Evolutionary conservation across 2,329 filamentous ascomycete genomes (phyloP).

Genomic region (Amylocarpus encephaloides): DNA sequence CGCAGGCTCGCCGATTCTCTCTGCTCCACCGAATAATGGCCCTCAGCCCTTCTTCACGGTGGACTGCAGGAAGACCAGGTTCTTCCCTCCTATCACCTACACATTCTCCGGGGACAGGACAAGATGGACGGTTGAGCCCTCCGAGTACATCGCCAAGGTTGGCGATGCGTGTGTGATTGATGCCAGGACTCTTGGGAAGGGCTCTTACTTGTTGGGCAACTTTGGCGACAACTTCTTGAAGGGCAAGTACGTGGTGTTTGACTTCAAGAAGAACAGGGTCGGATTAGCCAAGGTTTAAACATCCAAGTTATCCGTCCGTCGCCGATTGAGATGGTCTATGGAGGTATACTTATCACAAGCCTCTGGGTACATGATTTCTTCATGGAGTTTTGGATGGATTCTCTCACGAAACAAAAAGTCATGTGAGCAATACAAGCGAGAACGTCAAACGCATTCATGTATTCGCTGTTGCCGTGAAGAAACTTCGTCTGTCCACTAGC

Average conservation of each 20-base stretch:
- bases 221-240: conserved; percentile 3
- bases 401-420: no score
- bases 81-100: neutral
- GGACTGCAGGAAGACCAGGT: neutral
- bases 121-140: neutral
- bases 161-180: neutral
- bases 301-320: neutral
- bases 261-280: neutral
- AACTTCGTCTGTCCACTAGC: no score
- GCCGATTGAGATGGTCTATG: neutral
- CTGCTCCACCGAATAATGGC: neutral
- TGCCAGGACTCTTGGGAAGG: neutral
- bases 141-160: neutral
- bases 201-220: neutral
- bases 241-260: neutral
- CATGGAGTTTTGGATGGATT: no score
- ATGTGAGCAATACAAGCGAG: no score
- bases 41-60: neutral
- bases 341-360: neutral
- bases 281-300: conserved; percentile 1
- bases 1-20: neutral
- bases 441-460: no score
- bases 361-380: no score
- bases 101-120: neutral
- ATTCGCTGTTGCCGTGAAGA: no score